Conservation (phyloP, 306 rosid species). For the Trifolium pratense region DNA sequence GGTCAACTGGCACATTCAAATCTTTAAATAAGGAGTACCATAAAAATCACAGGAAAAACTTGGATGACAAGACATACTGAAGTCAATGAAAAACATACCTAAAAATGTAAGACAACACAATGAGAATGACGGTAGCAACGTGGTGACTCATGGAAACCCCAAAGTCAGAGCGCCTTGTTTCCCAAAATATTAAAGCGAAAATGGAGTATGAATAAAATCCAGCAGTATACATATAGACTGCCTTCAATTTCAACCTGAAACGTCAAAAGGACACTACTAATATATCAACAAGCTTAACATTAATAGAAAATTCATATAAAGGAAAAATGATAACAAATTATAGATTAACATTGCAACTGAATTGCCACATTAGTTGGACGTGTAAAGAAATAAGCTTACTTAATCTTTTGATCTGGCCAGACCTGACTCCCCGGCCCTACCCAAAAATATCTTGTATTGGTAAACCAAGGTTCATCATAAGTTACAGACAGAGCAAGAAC, state of each 20-base stretch:
- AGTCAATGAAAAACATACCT: slow-evolving; percentile 63
- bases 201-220: slow-evolving; percentile 96
- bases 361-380: slow-evolving; percentile 25
- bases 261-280: slow-evolving; percentile 13
- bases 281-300: slow-evolving; percentile 28
- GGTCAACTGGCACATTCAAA: background rate
- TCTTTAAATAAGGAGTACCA: slow-evolving; percentile 20
- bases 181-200: slow-evolving; percentile 97
- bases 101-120: slow-evolving; percentile 85
- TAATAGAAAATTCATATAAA: slow-evolving; percentile 28
- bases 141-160: slow-evolving; percentile 99
- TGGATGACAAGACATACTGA: slow-evolving; percentile 40
- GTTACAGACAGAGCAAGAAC: slow-evolving; percentile 76
- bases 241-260: slow-evolving; percentile 95
- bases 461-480: slow-evolving; percentile 90
- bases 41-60: slow-evolving; percentile 34
- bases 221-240: slow-evolving; percentile 82
- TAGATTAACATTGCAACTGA: slow-evolving; percentile 6
- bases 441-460: slow-evolving; percentile 82
- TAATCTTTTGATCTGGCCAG: slow-evolving; percentile 97
- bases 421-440: slow-evolving; percentile 96
- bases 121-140: slow-evolving; percentile 88
- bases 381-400: slow-evolving; percentile 58
- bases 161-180: slow-evolving; percentile 97
- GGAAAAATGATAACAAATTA: slow-evolving; percentile 10